Evolutionary conservation across 1,284 basidiomycete genomes (phyloP), one percentile per base, ranked within the genome.

Genomic region (Trametes pubescens): DNA sequence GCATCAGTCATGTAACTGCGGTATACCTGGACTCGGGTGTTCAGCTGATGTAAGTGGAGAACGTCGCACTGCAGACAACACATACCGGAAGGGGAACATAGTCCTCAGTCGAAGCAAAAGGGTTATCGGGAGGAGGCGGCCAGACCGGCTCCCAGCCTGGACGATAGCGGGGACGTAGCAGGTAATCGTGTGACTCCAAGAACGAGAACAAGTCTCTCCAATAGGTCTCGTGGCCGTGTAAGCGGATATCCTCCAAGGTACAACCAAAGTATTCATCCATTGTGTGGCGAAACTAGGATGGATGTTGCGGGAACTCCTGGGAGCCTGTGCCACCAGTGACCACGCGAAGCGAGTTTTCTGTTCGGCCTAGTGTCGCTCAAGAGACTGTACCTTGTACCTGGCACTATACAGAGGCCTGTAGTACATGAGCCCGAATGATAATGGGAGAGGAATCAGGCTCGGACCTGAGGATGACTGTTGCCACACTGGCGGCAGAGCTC

Each of bases 1-100:
- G 76, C 76, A 53, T 77, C 75, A 7, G 13, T 35, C 34, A 35
- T 35, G 7, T 13, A 13, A 13, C 34, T 35, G 34, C 34, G 34
- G 13, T 35, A 35, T 13, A 35, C 7, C 34, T 35, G 7, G 34
- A 13, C 7, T 35, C 13, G 2, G 76, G 6, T 35, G 34, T 70
- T 0, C 73, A 51, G n/a, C 24, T 13, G 3, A 18, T 21, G n/a
- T n/a, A n/a, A n/a, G n/a, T n/a, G n/a, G n/a, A n/a, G n/a, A n/a
- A n/a, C 8, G 9, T 24, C 18, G n/a, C 18, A n/a, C 18, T 5
- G 18, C 18, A 43, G 18, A n/a, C 40, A 16, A 16, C 18, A 43
- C 40, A 16, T 43, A 43, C 40, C 40, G 40, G 40, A 16, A 43
- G 40, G 5, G 8, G 9, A 9, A 43, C 18, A 5, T 5, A 13